Base-by-base conservation (phyloP, 1,284 basidiomycete species). In the Cutaneotrichosporon mucoides region DNA sequence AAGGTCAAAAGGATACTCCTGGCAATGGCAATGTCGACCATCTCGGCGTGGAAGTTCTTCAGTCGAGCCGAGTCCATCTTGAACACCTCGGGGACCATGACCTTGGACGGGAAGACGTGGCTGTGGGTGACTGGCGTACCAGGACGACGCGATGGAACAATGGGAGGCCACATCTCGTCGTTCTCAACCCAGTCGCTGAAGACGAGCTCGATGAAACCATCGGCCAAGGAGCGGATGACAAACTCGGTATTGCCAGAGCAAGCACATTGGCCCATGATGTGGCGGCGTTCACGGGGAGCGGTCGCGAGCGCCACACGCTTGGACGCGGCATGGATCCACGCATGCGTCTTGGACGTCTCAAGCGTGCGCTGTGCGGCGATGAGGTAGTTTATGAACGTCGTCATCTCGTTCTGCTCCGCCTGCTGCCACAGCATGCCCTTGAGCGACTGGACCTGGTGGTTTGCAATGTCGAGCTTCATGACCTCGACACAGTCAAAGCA, bases 391-490 rank as follows among this genome's bases (percentile, higher is more conserved):
- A 79, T 79, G 55, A 94, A 91, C 59, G 86, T 86, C 66, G 85
- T 84, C 65, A 87, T 83, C 77, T 95, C 92, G 70, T 90, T 91
- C 49, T 87, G 84, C 43, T 86, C 86, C 0, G 92, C 88, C 40
- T 87, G 87, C 62, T 87, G 85, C 67, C 91, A 84, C 61, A 96
- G 84, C 79, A 87, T 90, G 13, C 90, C 89, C 57, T 91, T 87
- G 13, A 93, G 82, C 36, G 89, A 87, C 73, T 92, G 88, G 16
- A 95, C 84, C 79, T 95, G 92, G 78, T 95, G 92, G 74, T 96
- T 96, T 43, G 92, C 92, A 66, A 95, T 92, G 76, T 96, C 92
- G 68, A 96, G 83, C 82, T 94, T 94, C 92, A 96, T 95, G 66
- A 93, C 83, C 80, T 96, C 92, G 55, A 94, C 82, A 61, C 95